Conservation (phyloP, 192 early-diverging fungal species). For the Coemansia sp. region DNA sequence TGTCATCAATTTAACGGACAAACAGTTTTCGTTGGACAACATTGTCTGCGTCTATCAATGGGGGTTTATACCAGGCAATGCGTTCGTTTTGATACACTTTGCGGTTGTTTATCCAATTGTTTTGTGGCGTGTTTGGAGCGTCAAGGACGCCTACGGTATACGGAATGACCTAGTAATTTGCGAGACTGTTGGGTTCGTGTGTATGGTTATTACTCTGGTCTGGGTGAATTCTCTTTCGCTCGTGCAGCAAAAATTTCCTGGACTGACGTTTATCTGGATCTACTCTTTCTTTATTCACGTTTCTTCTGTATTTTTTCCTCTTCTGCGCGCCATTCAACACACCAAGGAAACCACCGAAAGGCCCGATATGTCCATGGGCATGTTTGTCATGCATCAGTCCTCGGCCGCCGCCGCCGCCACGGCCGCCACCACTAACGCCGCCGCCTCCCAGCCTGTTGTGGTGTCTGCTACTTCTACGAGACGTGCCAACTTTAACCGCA, state of each 20-base stretch:
- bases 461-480: constrained; percentile 10
- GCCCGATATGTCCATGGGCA: constrained; percentile 6
- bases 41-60: constrained; percentile 26
- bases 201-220: constrained; percentile 44
- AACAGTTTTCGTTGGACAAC: constrained; percentile 28
- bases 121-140: constrained; percentile 49
- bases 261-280: constrained; percentile 35
- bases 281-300: constrained; percentile 35
- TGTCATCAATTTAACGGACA: constrained; percentile 29
- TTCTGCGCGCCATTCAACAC: constrained; percentile 25
- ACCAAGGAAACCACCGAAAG: constrained; percentile 3
- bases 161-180: constrained; percentile 60
- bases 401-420: background rate
- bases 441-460: background rate
- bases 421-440: background rate
- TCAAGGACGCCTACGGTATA: constrained; percentile 63
- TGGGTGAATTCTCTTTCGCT: constrained; percentile 31
- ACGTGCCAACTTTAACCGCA: constrained; percentile 27
- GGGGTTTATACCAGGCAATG: constrained; percentile 30
- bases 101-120: constrained; percentile 57
- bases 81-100: constrained; percentile 40
- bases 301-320: constrained; percentile 38
- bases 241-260: constrained; percentile 36
- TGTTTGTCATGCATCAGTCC: constrained; percentile 5
- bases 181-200: constrained; percentile 47